Percentiles rank a stretch among this genome's conserved stretches.
phyloP scores from a whole-genome alignment of 2,329 filamentous ascomycete genomes.

The Incumbomyces lentus region DNA sequence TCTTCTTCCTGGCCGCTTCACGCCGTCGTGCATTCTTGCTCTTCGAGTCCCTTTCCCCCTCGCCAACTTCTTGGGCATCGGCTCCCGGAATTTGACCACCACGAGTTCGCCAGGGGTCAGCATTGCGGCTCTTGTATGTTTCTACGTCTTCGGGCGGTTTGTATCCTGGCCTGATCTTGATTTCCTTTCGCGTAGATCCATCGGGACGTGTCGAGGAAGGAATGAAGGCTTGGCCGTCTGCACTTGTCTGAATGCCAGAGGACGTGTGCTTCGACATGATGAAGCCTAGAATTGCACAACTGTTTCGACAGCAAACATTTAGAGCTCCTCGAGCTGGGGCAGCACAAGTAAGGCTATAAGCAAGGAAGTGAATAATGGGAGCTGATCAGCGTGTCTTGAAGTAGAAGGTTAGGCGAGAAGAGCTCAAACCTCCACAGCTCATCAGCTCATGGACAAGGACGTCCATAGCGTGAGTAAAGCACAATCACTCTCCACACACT shows the following conservation, averaged over 20 bases:
- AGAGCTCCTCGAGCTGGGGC: too few relatives aligned
- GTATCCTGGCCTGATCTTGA: constrained; percentile 87
- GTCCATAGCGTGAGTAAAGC: too few relatives aligned
- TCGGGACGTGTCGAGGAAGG: constrained; percentile 79
- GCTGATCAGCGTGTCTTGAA: too few relatives aligned
- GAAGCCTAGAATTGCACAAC: not conserved
- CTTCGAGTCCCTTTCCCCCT: constrained; percentile 43
- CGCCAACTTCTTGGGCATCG: constrained; percentile 40
- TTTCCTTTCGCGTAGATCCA: constrained; percentile 85
- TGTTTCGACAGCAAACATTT: not conserved
- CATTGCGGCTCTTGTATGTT: constrained; percentile 86
- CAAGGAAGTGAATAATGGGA: too few relatives aligned
- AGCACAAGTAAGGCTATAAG: too few relatives aligned
- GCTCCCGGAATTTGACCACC: constrained; percentile 66
- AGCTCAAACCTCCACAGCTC: too few relatives aligned
- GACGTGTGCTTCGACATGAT: constrained; percentile 14
- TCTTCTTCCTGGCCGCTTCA: constrained; percentile 50
- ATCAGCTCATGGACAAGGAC: too few relatives aligned
- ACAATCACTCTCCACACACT: too few relatives aligned
- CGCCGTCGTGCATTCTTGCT: constrained; percentile 81
- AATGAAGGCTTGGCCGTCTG: constrained; percentile 76
- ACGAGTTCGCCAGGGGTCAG: constrained; percentile 72
- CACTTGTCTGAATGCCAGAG: constrained; percentile 68
- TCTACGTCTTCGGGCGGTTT: constrained; percentile 91
- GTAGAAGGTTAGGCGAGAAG: too few relatives aligned